Base-by-base conservation (phyloP, 2,329 filamentous ascomycete species). In the Beauveria australis region DNA sequence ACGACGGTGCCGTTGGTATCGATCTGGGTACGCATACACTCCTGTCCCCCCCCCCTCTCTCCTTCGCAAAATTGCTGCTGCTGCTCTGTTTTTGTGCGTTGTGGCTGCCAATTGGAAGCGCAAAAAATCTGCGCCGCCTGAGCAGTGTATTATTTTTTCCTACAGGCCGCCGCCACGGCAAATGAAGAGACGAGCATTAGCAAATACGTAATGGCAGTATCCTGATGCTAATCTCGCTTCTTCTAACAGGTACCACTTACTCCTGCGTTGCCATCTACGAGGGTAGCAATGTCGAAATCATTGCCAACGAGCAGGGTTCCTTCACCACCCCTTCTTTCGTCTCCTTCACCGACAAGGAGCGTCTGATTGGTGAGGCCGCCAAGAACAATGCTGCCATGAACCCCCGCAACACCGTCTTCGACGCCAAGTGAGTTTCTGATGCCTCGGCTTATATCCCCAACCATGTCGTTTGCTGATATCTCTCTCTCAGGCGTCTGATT, bases 301-400 rank as follows among this genome's bases (percentile, higher is more conserved):
- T 97, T 79, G 93, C 93, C 89, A 97, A 97, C 82, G 93, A 97
- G 86, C 93, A 97, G 88, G 93, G 93, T 85, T 92, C 87, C 81
- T 96, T 96, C 82, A 97, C 94, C 75, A 97, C 94, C 66, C 94
- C 94, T 69, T 97, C 94, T 62, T 99, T 97, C 84, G 94, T 99
- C 76, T 96, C 91, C 72, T 99, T 99, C 87, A 97, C 92, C 76
- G 88, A 93, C 73, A 91, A 96, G 83, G 94, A 99, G 86, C 92
- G 94, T 79, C 83, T 99, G 81, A 97, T 97, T 75, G 94, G 94
- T 84, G 94, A 97, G 86, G 93, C 94, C 64, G 94, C 94, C 75
- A 99, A 97, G 90, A 99, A 99, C 85, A 92, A 97, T 87, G 94
- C 93, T 75, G 93, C 94, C 74, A 96, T 97, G 91, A 99, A 99